Percentiles rank a stretch among this genome's conserved stretches.
Conservation (phyloP, 305 asterid genomes). For the Fraxinus floribunda region DNA sequence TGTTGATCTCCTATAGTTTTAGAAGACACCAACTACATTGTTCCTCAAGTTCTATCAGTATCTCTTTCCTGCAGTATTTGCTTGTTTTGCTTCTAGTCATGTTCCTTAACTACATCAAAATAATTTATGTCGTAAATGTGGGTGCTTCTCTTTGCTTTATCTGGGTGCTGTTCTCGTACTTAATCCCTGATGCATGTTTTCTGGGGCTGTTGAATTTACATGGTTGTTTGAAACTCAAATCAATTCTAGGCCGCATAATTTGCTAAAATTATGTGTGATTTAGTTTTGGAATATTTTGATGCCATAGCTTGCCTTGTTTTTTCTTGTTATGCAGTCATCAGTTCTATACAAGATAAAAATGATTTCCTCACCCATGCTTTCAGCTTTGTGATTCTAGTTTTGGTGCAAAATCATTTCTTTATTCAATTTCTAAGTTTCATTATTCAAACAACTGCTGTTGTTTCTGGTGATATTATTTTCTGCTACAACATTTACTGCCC, state of each 20-base stretch:
- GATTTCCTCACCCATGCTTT: not conserved
- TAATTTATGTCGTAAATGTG: not conserved
- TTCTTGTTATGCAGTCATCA: not conserved
- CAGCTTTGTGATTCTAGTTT: not conserved
- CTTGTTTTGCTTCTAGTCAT: not conserved
- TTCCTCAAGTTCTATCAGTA: not conserved
- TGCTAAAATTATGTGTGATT: not conserved
- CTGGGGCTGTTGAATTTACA: not conserved
- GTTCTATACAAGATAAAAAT: not conserved
- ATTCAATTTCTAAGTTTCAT: not conserved
- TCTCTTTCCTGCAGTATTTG: not conserved
- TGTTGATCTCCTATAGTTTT: not conserved
- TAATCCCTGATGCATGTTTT: not conserved
- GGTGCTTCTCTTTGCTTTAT: not conserved
- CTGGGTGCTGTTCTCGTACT: not conserved
- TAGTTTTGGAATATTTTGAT: not conserved
- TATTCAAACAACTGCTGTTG: not conserved
- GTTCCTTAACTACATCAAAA: not conserved
- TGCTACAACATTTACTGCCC: not conserved
- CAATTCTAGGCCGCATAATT: not conserved
- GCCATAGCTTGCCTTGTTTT: not conserved
- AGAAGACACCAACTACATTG: not conserved
- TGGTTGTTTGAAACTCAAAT: not conserved
- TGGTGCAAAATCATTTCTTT: not conserved
- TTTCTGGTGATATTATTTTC: not conserved